phyloP scores from a whole-genome alignment of 2,329 filamentous ascomycete species.

The Botrytis fabae region DNA sequence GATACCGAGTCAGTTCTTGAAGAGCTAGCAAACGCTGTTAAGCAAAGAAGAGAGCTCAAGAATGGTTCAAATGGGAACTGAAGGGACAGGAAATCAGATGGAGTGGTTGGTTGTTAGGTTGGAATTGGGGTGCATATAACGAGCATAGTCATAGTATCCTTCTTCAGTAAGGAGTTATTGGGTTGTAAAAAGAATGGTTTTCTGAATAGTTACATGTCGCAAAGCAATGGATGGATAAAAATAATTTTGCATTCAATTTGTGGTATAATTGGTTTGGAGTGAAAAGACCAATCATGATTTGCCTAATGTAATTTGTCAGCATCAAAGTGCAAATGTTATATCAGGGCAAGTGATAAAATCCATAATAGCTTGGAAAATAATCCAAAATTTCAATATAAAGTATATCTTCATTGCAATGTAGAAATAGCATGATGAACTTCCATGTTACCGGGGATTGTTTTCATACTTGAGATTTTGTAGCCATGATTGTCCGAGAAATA shows the following conservation, averaged over 20 bases:
- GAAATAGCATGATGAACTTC: not conserved
- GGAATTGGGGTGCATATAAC: not conserved
- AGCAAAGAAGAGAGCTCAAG: conserved; percentile 61
- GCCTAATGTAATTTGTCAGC: conserved; percentile 9
- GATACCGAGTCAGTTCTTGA: conserved; percentile 81
- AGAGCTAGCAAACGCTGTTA: conserved; percentile 75
- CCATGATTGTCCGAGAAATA: conserved; percentile 17
- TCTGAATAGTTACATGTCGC: conserved; percentile 8
- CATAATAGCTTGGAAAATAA: not conserved
- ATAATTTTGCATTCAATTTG: not conserved
- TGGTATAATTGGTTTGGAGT: not conserved
- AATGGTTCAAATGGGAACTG: conserved; percentile 28
- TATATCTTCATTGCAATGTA: not conserved
- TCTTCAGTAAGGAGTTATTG: conserved; percentile 12
- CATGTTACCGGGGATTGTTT: not conserved
- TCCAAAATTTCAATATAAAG: not conserved
- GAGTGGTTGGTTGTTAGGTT: not conserved
- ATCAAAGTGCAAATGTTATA: too few species aligned
- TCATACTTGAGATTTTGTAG: not conserved
- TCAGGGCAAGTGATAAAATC: not conserved
- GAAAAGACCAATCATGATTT: conserved; percentile 7
- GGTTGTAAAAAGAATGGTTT: not conserved
- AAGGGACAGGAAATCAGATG: not conserved
- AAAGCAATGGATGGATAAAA: not conserved
- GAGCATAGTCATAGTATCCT: conserved; percentile 3